Base-by-base conservation (phyloP, 495 filamentous ascomycete genomes). In the Friedmanniomyces endolithicus region DNA sequence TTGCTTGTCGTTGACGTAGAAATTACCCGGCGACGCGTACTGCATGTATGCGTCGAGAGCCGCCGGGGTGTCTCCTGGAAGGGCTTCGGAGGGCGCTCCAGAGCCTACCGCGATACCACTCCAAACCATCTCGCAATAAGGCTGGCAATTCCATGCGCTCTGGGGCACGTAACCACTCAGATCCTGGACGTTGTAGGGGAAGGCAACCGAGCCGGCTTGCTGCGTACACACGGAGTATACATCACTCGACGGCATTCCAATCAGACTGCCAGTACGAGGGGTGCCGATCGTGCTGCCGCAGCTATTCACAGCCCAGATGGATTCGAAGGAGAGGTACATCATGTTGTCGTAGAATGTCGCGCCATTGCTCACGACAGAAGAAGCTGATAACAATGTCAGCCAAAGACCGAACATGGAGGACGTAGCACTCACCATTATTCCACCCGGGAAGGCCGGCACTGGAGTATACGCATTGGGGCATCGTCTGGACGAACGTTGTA, bases 121-220 rank as follows among this genome's bases (percentile, higher is more conserved):
- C 29, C 20, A 33, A 25, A 40, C 45, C 17, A 34, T 56, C 20
- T 24, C 19, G 25, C 25, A 43, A n/a, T 33, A 45, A 23, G 25
- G 39, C 40, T 45, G 51, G 16, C 25, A 54, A 31, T 54, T 50
- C 47, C 47, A 50, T 7, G 51, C 39, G 24, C 39, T 54, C 17
- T 7, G 19, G 11, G 25, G 39, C n/a, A 33, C 25, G 17, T 44
- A 44, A 11, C 34, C 39, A 17, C 33, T 40, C 6, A 52, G 35
- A 44, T 52, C 39, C 11, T 39, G 14, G 35, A 50, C 17, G 47
- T 50, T 50, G 47, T 50, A 50, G 17, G 47, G 29, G 14, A 4
- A 12, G 17, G 25, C 47, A 4, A 9, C 14, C n/a, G 16, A 19
- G 9, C 47, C 47, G 12, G 25, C 24, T 19, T 31, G 24, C 2